Conservation (phyloP, 768 basidiomycete genomes). For the Amanita pseudoporphyria region DNA sequence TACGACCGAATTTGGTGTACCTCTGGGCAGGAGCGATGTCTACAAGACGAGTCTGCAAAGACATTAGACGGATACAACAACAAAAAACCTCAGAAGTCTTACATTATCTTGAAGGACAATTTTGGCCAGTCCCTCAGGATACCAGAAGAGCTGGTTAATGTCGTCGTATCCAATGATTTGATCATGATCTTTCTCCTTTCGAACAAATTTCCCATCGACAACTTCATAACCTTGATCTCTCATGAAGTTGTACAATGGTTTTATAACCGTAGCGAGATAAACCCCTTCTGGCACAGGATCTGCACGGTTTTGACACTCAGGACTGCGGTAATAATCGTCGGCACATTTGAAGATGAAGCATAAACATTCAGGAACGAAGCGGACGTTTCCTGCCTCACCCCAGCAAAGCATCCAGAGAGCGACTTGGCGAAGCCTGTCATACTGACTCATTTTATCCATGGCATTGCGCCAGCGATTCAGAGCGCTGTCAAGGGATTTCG, state of each 20-base stretch:
- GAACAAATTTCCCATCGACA: constrained; percentile 88
- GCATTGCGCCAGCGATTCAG: constrained; percentile 94
- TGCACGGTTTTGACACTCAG: constrained; percentile 91
- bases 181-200: constrained; percentile 90
- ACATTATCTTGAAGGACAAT: constrained; percentile 87
- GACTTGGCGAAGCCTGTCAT: constrained; percentile 93
- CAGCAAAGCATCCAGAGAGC: constrained; percentile 95
- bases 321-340: constrained; percentile 97
- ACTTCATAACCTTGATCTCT: constrained; percentile 97
- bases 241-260: constrained; percentile 93
- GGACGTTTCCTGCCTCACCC: constrained; percentile 97
- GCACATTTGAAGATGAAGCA: constrained; percentile 99
- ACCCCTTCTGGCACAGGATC: constrained; percentile 94
- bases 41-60: constrained; percentile 71
- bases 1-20: constrained; percentile 83
- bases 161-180: constrained; percentile 99
- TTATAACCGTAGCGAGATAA: constrained; percentile 85
- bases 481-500: constrained; percentile 88
- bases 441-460: constrained; percentile 99
- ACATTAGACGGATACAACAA: constrained; percentile 7
- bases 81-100: constrained; percentile 17
- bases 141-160: constrained; percentile 99
- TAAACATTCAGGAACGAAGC: constrained; percentile 92
- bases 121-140: constrained; percentile 92
- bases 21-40: constrained; percentile 89